phyloP scores from a whole-genome alignment of 2,329 filamentous ascomycete species.

The Aspergillus awamori region DNA sequence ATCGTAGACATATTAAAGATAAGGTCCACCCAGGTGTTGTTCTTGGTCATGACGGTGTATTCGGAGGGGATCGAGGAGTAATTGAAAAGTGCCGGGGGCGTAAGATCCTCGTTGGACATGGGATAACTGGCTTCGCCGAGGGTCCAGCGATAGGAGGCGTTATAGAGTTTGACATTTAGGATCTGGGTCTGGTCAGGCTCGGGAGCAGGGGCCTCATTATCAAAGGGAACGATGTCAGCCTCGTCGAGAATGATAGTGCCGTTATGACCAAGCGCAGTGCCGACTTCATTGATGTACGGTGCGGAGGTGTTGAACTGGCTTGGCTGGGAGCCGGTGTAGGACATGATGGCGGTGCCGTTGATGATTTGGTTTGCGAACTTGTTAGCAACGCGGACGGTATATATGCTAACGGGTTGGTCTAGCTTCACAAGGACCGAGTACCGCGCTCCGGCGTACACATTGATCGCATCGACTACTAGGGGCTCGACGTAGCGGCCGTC shows the following conservation, averaged over 20 bases:
- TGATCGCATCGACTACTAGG: slow-evolving; percentile 37
- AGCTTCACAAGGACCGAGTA: slow-evolving; percentile 48
- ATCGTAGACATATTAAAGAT: slow-evolving; percentile 35
- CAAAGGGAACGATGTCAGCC: slow-evolving; percentile 50
- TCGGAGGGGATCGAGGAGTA: slow-evolving; percentile 20
- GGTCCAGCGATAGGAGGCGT: slow-evolving; percentile 35
- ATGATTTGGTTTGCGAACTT: slow-evolving; percentile 57
- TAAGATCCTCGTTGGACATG: slow-evolving; percentile 31
- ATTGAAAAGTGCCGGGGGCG: not conserved
- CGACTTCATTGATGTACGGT: slow-evolving; percentile 55
- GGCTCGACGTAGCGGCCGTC: slow-evolving; percentile 50
- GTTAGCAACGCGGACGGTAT: slow-evolving; percentile 54
- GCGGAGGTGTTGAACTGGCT: slow-evolving; percentile 32
- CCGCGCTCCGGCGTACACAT: slow-evolving; percentile 43
- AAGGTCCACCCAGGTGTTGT: slow-evolving; percentile 45
- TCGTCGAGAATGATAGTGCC: slow-evolving; percentile 46
- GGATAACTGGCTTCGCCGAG: slow-evolving; percentile 32
- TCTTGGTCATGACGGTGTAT: slow-evolving; percentile 38
- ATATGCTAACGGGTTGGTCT: slow-evolving; percentile 40
- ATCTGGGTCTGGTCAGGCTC: slow-evolving; percentile 52
- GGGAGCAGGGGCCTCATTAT: slow-evolving; percentile 43
- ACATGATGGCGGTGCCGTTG: slow-evolving; percentile 53
- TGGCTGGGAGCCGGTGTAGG: slow-evolving; percentile 44
- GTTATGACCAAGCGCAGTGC: slow-evolving; percentile 40
- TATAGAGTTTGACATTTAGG: slow-evolving; percentile 33